These are phyloP conservation scores for Rhizophora apiculata DNA, from an alignment of 345 rosid genomes.

Conservation along the genomic window DNA sequence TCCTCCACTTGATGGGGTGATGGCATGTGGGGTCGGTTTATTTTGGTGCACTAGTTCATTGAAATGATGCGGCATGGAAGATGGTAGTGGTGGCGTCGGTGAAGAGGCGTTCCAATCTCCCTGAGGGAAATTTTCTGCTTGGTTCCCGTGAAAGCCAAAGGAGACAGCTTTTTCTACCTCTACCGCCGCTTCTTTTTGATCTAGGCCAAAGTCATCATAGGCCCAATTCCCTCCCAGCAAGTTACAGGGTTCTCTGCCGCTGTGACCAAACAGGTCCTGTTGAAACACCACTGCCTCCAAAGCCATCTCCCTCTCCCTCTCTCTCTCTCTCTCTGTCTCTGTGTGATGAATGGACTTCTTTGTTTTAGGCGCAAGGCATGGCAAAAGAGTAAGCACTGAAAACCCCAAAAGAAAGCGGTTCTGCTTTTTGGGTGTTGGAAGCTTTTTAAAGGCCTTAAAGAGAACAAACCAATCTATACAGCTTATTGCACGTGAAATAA, in stretches of 20 bases:
- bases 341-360: background rate
- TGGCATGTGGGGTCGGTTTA: conserved; percentile 21
- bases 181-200: conserved; percentile 22
- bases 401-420: conserved; percentile 1
- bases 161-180: conserved; percentile 11
- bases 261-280: conserved; percentile 45
- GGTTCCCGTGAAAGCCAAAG: conserved; percentile 40
- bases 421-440: conserved; percentile 13
- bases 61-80: conserved; percentile 21
- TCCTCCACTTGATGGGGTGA: conserved; percentile 6
- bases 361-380: background rate
- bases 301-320: conserved; percentile 44
- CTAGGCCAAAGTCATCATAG: conserved; percentile 19
- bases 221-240: conserved; percentile 40
- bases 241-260: conserved; percentile 42
- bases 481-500: conserved; percentile 49
- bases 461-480: conserved; percentile 25
- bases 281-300: conserved; percentile 61
- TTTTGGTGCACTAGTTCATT: conserved; percentile 19
- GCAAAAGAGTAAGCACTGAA: background rate
- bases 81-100: conserved; percentile 5
- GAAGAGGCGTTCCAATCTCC: conserved; percentile 31
- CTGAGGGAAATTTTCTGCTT: conserved; percentile 32
- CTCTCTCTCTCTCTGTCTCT: conserved; percentile 11
- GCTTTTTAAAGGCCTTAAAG: conserved; percentile 41